Conservation (phyloP, 164 flowering plant species). For the Hamamelis virginiana region DNA sequence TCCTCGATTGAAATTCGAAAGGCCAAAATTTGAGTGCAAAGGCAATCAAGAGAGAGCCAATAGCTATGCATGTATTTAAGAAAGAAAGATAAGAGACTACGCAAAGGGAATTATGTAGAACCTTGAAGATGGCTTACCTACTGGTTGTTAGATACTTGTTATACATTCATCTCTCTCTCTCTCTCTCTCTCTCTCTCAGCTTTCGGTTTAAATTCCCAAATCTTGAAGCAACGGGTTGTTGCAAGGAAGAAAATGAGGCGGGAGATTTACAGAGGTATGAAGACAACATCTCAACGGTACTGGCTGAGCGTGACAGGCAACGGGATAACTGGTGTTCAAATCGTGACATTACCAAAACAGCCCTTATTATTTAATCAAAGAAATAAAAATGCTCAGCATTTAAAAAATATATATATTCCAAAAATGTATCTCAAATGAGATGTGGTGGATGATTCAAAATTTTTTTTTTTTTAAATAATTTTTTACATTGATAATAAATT, state of each 20-base stretch:
- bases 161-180: constrained; percentile 7
- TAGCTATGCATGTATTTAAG: constrained; percentile 13
- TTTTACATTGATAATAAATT: no score
- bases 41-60: not conserved
- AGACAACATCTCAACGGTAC: constrained; percentile 21
- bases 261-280: constrained; percentile 23
- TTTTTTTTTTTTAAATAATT: no score
- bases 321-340: not conserved
- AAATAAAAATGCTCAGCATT: no score
- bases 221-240: constrained; percentile 55
- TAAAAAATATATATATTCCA: no score
- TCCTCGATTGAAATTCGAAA: constrained; percentile 11
- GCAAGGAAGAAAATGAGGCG: constrained; percentile 10
- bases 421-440: no score
- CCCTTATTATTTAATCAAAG: not conserved
- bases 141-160: constrained; percentile 36
- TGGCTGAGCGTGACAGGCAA: constrained; percentile 9
- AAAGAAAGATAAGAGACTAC: constrained; percentile 12
- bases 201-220: constrained; percentile 29
- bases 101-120: constrained; percentile 4
- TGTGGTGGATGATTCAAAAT: no score
- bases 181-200: not conserved
- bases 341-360: not conserved
- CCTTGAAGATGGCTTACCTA: constrained; percentile 42
- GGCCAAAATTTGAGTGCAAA: not conserved